A percentile compares a stretch with the other conserved stretches of the same genome.
These are phyloP conservation scores for Thermomucor indicae-seudaticae DNA, from an alignment of 371 early-diverging fungal genomes.

Conservation along the genomic window DNA sequence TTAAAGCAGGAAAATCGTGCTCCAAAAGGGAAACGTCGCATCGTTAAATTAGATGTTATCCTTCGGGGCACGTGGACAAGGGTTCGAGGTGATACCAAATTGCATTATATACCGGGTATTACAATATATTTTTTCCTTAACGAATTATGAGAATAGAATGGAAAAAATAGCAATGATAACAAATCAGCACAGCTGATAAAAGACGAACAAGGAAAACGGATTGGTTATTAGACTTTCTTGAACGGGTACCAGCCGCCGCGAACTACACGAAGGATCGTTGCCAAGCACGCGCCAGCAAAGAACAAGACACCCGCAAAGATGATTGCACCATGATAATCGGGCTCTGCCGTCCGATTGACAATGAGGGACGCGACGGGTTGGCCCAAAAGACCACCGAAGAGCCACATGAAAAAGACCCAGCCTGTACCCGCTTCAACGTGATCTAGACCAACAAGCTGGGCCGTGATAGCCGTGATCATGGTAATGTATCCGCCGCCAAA, in stretches of 20 bases:
- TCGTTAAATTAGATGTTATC: too few relatives aligned
- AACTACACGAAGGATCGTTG: conserved; percentile 18
- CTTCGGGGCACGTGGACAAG: too few relatives aligned
- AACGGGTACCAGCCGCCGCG: conserved; percentile 20
- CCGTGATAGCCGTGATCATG: conserved; percentile 42
- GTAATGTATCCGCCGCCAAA: conserved; percentile 58
- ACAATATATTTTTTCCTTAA: too few relatives aligned
- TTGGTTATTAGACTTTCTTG: conserved; percentile 1
- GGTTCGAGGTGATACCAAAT: too few relatives aligned
- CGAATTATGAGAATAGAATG: too few relatives aligned
- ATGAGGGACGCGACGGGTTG: conserved; percentile 47
- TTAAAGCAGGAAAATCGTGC: too few relatives aligned
- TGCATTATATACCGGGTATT: too few relatives aligned
- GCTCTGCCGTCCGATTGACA: conserved; percentile 13
- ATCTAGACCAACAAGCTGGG: conserved; percentile 47
- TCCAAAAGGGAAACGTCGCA: too few relatives aligned
- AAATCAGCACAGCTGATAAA: too few relatives aligned
- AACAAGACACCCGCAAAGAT: conserved; percentile 21
- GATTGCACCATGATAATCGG: conserved; percentile 17
- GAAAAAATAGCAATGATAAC: too few relatives aligned
- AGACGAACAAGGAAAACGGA: background rate
- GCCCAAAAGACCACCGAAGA: conserved; percentile 50
- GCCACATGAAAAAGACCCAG: conserved; percentile 41
- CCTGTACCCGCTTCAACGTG: conserved; percentile 50
- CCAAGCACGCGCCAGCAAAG: conserved; percentile 22